A percentile compares a stretch with the other conserved stretches of the same genome.
Evolutionary conservation across 2,329 filamentous ascomycete genomes (phyloP).

Genomic region (Colletotrichum magnum): DNA sequence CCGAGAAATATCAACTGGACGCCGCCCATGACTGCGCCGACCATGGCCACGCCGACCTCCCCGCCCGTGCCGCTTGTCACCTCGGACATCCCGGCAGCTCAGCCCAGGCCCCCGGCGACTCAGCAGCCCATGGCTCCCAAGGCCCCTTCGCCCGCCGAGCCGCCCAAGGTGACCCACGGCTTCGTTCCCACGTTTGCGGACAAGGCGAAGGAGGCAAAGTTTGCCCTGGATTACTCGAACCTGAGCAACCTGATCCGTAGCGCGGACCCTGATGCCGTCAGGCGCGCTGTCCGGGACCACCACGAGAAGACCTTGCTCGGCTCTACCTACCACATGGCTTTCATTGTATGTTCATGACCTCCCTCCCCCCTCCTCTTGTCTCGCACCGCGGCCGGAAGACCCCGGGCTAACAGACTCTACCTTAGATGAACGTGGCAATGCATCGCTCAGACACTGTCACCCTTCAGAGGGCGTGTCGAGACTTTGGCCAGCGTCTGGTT

Average conservation of each 20-base stretch:
- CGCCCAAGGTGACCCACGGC: too few species aligned
- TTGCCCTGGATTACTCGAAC: conserved; percentile 53
- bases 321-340: conserved; percentile 66
- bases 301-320: conserved; percentile 66
- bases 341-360: conserved; percentile 60
- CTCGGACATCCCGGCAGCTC: background rate
- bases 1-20: too few species aligned
- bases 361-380: background rate
- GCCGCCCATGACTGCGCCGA: too few species aligned
- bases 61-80: background rate
- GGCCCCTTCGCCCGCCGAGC: too few species aligned
- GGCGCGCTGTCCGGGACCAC: conserved; percentile 63
- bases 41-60: background rate
- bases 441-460: conserved; percentile 57
- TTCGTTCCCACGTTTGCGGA: background rate
- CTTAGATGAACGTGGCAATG: conserved; percentile 60
- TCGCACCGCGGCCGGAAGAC: conserved; percentile 29
- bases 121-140: background rate
- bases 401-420: background rate
- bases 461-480: conserved; percentile 55
- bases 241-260: conserved; percentile 57
- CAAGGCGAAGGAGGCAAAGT: background rate
- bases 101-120: background rate
- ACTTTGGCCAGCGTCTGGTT: conserved; percentile 63
- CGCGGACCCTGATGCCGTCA: conserved; percentile 60